Evolutionary conservation across 129 eudicot species (phyloP).

Genomic region (Flaveria sonorensis): DNA sequence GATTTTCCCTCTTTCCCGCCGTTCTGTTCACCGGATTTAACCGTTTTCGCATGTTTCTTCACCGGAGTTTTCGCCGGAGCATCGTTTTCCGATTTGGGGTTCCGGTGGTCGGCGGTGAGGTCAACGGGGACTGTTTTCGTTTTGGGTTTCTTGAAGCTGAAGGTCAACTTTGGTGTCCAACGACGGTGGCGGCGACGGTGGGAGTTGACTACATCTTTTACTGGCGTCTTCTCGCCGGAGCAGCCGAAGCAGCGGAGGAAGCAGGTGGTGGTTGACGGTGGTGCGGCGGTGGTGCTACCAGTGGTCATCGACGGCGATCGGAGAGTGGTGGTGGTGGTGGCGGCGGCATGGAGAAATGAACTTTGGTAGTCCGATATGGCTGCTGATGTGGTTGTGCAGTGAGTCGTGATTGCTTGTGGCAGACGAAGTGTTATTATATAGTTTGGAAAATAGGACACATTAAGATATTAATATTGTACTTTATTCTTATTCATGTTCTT

Average conservation of each 20-base stretch:
- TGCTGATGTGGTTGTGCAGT: constrained; percentile 15
- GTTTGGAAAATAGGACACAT: neutral
- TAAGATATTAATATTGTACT: neutral
- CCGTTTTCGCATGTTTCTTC: neutral
- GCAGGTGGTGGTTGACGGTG: constrained; percentile 14
- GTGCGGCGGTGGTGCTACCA: constrained; percentile 17
- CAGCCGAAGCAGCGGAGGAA: constrained; percentile 50
- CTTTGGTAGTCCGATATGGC: constrained; percentile 40
- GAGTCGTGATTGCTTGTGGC: constrained; percentile 20
- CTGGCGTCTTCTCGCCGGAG: constrained; percentile 15
- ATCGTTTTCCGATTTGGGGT: neutral
- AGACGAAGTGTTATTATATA: constrained; percentile 11
- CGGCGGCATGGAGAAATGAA: constrained; percentile 24
- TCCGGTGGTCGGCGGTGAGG: neutral
- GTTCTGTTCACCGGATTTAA: neutral
- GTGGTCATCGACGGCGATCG: constrained; percentile 35
- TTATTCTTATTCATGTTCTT: neutral
- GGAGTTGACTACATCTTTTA: constrained; percentile 37
- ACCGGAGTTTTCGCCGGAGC: constrained; percentile 13
- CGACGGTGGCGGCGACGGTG: constrained; percentile 32
- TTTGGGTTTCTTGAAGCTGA: constrained; percentile 24
- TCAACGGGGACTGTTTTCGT: constrained; percentile 32
- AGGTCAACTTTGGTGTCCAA: constrained; percentile 31
- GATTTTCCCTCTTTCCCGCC: too few species aligned
- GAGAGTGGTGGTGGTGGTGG: constrained; percentile 1